Percentiles rank a stretch among this genome's conserved stretches.
These are phyloP conservation scores for Talaromyces verruculosus DNA, from an alignment of 2,329 filamentous ascomycete species.

Conservation along the genomic window DNA sequence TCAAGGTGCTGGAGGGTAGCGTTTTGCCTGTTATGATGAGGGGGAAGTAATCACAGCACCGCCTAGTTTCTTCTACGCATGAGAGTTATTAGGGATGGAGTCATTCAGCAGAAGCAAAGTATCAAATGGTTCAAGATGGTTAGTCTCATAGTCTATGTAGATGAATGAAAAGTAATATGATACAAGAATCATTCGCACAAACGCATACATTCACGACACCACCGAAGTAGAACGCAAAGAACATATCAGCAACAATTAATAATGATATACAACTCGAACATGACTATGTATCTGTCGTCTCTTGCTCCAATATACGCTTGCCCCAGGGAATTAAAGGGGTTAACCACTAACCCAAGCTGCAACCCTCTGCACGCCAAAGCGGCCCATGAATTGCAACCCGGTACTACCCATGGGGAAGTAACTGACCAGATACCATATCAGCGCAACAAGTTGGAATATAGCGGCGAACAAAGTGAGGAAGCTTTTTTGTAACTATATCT, in stretches of 20 bases:
- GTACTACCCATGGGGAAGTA: slow-evolving; percentile 97
- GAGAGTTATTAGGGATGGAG: no score
- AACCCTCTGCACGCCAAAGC: slow-evolving; percentile 80
- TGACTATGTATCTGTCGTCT: background rate
- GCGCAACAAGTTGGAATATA: slow-evolving; percentile 76
- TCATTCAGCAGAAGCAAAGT: no score
- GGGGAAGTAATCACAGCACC: slow-evolving; percentile 17
- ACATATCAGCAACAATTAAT: background rate
- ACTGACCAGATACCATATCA: slow-evolving; percentile 91
- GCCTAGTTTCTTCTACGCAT: no score
- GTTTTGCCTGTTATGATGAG: slow-evolving; percentile 53
- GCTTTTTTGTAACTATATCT: slow-evolving; percentile 71
- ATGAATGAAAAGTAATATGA: background rate
- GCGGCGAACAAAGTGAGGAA: slow-evolving; percentile 82
- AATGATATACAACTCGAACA: background rate
- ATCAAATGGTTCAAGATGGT: background rate
- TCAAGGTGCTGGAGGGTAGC: slow-evolving; percentile 56
- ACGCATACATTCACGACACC: background rate
- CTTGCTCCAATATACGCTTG: background rate
- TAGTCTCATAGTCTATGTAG: slow-evolving; percentile 1
- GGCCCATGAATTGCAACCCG: slow-evolving; percentile 80
- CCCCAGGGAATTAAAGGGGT: background rate
- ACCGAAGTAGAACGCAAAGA: background rate
- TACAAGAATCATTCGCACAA: background rate
- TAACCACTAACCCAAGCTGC: slow-evolving; percentile 83